A percentile compares a stretch with the other conserved stretches of the same genome.
phyloP scores from a whole-genome alignment of 1,284 basidiomycete genomes.

The Moesziomyces sp. region DNA sequence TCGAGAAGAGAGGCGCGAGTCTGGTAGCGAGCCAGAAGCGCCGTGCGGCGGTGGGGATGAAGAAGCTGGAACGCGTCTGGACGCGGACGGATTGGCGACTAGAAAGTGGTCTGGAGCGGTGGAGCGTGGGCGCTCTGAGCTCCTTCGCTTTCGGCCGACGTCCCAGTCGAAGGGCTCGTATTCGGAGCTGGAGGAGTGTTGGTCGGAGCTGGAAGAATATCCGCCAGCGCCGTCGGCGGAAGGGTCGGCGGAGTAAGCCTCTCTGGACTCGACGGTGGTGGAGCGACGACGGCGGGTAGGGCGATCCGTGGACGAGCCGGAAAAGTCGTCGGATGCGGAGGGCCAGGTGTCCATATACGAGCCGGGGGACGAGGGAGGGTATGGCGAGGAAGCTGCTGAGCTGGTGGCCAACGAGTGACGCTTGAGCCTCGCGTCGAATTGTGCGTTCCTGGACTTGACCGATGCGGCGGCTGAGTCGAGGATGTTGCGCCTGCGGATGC shows the following conservation, averaged over 20 bases:
- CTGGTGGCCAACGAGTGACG: conserved; percentile 14
- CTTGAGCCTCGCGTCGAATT: conserved; percentile 3
- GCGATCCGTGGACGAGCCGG: conserved; percentile 44
- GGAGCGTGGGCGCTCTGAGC: conserved; percentile 31
- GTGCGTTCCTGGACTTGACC: conserved; percentile 5
- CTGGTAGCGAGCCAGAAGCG: not conserved
- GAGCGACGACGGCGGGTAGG: conserved; percentile 29
- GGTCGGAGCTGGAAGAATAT: conserved; percentile 40
- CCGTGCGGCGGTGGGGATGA: conserved; percentile 16
- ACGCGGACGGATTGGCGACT: conserved; percentile 5
- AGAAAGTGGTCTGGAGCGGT: conserved; percentile 12
- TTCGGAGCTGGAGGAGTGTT: conserved; percentile 41
- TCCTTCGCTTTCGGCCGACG: conserved; percentile 31
- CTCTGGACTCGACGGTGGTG: conserved; percentile 34
- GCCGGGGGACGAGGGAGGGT: conserved; percentile 24
- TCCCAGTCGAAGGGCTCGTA: conserved; percentile 56
- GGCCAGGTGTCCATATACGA: conserved; percentile 11
- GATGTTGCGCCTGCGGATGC: conserved; percentile 30
- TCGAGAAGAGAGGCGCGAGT: conserved; percentile 18
- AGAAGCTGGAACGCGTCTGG: conserved; percentile 11
- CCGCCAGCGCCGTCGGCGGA: conserved; percentile 33
- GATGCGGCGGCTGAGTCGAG: conserved; percentile 30
- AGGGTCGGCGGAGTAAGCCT: conserved; percentile 52
- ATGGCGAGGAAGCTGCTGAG: conserved; percentile 16
- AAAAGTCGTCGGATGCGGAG: conserved; percentile 16